A percentile compares a stretch with the other conserved stretches of the same genome.
These are phyloP conservation scores for Rhizodiscina lignyota DNA, from an alignment of 495 filamentous ascomycete genomes.

Conservation along the genomic window DNA sequence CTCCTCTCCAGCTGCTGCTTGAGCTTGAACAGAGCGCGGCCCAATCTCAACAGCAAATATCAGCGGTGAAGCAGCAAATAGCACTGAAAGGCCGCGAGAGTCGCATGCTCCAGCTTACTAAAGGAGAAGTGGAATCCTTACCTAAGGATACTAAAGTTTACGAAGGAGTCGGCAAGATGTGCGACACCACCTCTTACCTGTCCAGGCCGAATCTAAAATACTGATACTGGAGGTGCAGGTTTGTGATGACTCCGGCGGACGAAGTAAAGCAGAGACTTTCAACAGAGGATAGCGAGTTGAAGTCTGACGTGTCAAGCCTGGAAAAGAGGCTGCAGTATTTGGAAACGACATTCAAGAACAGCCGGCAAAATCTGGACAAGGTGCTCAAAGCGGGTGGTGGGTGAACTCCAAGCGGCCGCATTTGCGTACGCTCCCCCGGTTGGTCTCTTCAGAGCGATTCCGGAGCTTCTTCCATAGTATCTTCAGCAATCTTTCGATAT, in stretches of 20 bases:
- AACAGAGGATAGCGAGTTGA: conserved; percentile 56
- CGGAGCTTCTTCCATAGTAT: too few relatives aligned
- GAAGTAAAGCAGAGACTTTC: conserved; percentile 61
- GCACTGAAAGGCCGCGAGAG: conserved; percentile 75
- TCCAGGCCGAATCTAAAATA: too few relatives aligned
- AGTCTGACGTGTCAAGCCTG: conserved; percentile 58
- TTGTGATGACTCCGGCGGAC: conserved; percentile 57
- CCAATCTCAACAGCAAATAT: conserved; percentile 81
- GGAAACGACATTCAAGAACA: conserved; percentile 89
- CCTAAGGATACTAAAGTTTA: conserved; percentile 73
- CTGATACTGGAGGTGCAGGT: too few relatives aligned
- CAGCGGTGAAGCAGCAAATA: conserved; percentile 71
- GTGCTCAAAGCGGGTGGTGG: conserved; percentile 49
- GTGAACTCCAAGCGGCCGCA: too few relatives aligned
- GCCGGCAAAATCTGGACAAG: conserved; percentile 72
- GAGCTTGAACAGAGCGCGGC: conserved; percentile 86
- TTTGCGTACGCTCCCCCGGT: neutral
- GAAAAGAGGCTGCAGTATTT: conserved; percentile 88
- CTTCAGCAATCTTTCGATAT: too few relatives aligned
- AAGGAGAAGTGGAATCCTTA: conserved; percentile 60
- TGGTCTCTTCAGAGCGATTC: too few relatives aligned
- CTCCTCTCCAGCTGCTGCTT: conserved; percentile 51
- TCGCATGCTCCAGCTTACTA: conserved; percentile 76
- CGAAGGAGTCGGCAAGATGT: conserved; percentile 96
- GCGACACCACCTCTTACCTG: too few relatives aligned